phyloP scores from a whole-genome alignment of 192 early-diverging fungal species.

The Dissophora ornata region DNA sequence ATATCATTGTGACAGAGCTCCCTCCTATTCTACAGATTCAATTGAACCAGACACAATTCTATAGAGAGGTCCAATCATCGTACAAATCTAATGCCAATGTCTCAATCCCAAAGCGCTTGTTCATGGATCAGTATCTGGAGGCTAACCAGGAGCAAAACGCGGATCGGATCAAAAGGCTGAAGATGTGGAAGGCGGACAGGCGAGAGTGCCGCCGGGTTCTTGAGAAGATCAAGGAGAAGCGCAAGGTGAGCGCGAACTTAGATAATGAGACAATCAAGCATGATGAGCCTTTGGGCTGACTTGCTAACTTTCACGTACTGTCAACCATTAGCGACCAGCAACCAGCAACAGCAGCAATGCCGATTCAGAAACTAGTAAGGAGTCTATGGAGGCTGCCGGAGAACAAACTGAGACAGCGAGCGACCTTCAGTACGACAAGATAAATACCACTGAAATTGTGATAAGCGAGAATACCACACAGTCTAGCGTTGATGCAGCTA shows the following conservation, averaged over 20 bases:
- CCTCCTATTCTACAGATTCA: conserved; percentile 80
- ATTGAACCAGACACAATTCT: conserved; percentile 77
- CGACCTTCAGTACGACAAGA: too few species aligned
- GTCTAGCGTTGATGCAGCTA: not conserved
- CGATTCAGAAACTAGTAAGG: too few species aligned
- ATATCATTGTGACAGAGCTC: conserved; percentile 60
- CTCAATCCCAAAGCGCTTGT: conserved; percentile 68
- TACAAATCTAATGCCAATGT: conserved; percentile 81
- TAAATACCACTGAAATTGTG: too few species aligned
- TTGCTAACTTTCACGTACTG: too few species aligned
- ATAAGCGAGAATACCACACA: not conserved
- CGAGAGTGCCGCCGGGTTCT: conserved; percentile 36
- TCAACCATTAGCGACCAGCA: too few species aligned
- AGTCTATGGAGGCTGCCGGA: too few species aligned
- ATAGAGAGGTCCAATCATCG: conserved; percentile 61
- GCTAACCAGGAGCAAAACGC: conserved; percentile 34
- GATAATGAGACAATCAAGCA: too few species aligned
- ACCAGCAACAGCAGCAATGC: too few species aligned
- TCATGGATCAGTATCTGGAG: conserved; percentile 67
- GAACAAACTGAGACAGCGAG: too few species aligned
- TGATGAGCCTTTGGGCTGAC: too few species aligned
- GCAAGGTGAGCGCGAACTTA: too few species aligned
- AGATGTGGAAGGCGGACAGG: conserved; percentile 39
- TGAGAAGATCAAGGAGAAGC: conserved; percentile 15
- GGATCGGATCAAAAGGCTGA: conserved; percentile 37